Conservation (phyloP, 345 rosid genomes). For the Ceriops zippeliana region DNA sequence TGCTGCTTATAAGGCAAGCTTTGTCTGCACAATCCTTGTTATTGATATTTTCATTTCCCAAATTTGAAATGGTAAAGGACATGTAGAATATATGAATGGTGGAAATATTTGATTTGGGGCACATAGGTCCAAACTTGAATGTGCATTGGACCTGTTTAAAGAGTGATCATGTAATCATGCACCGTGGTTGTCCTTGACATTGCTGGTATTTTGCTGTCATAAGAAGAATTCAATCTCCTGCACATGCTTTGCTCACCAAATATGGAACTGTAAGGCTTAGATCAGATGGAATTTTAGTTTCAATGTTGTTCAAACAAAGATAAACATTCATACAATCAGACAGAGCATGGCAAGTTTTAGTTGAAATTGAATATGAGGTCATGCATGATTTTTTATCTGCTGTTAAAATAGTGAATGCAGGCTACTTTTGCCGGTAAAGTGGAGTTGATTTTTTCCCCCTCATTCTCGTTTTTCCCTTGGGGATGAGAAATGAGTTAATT, state of each 20-base stretch:
- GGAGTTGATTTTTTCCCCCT: background rate
- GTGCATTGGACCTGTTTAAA: background rate
- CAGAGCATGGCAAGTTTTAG: background rate
- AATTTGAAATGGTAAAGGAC: background rate
- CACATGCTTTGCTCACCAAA: background rate
- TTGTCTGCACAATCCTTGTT: slow-evolving; percentile 2
- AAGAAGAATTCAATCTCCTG: background rate
- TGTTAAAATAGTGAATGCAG: background rate
- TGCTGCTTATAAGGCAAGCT: slow-evolving; percentile 73
- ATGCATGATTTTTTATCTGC: background rate
- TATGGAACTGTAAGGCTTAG: background rate
- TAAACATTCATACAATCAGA: slow-evolving; percentile 8
- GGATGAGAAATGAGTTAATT: background rate
- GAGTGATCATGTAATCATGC: background rate
- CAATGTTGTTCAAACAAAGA: background rate
- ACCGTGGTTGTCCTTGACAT: background rate
- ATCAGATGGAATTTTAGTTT: background rate
- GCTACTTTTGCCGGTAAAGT: background rate
- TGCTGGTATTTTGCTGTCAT: background rate
- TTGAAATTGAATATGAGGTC: background rate
- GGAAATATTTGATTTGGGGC: no score
- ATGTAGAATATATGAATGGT: background rate
- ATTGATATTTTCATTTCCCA: background rate
- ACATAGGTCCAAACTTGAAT: no score
- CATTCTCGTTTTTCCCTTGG: background rate